Evolutionary conservation across 1,284 basidiomycete genomes (phyloP).

Genomic region (Sporisorium sorghi): DNA sequence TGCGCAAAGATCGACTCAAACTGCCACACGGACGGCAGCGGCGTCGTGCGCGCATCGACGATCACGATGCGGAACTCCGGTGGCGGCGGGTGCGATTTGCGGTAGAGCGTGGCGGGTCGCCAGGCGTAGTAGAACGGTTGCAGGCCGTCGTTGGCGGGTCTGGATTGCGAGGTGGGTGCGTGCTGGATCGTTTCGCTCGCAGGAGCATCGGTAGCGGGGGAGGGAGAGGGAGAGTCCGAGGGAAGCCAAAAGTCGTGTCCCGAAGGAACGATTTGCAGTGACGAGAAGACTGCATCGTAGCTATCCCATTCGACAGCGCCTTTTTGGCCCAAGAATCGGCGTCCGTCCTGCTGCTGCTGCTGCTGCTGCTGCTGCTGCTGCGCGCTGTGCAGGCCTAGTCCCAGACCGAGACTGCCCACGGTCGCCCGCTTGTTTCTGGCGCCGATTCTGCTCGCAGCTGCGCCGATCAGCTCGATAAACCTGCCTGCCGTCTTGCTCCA

Average conservation of each 20-base stretch:
- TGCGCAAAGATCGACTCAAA: constrained; percentile 59
- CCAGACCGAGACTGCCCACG: constrained; percentile 12
- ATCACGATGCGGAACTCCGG: constrained; percentile 91
- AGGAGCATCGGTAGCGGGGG: background rate
- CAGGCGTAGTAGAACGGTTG: constrained; percentile 87
- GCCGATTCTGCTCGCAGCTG: background rate
- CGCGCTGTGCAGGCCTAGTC: background rate
- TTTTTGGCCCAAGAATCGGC: constrained; percentile 28
- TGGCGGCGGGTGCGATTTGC: constrained; percentile 80
- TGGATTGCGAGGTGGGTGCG: background rate
- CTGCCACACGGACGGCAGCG: constrained; percentile 41
- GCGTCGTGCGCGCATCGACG: constrained; percentile 60
- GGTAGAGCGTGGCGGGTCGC: constrained; percentile 87
- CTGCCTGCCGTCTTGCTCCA: constrained; percentile 6
- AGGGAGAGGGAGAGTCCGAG: constrained; percentile 13
- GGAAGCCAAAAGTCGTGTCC: constrained; percentile 73
- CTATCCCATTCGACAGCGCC: constrained; percentile 29
- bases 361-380: no score
- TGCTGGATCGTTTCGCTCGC: constrained; percentile 3
- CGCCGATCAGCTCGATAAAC: constrained; percentile 5
- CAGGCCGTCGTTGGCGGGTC: background rate
- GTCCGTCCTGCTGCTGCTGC: constrained; percentile 27
- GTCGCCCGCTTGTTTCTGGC: background rate
- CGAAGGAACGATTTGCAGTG: constrained; percentile 79
- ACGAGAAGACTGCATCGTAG: constrained; percentile 44